These are phyloP conservation scores for Ogataea ramenticola DNA, from an alignment of 805 yeast genomes.

Conservation along the genomic window DNA sequence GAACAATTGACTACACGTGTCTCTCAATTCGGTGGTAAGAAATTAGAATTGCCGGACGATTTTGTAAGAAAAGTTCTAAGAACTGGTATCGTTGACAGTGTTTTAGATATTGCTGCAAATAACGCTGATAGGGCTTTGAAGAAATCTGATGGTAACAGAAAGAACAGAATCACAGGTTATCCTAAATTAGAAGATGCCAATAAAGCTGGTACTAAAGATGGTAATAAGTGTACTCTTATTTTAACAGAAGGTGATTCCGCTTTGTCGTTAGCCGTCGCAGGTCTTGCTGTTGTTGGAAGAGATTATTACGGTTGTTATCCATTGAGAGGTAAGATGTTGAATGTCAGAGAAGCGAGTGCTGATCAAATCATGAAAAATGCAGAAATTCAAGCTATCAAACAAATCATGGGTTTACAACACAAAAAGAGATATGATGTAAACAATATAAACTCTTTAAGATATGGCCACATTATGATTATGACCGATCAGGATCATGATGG, in stretches of 20 bases:
- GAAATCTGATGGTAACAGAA: slow-evolving; percentile 82
- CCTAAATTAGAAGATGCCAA: slow-evolving; percentile 93
- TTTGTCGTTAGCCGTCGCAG: slow-evolving; percentile 82
- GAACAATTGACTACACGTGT: slow-evolving; percentile 90
- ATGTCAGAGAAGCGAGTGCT: slow-evolving; percentile 95
- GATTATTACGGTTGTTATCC: slow-evolving; percentile 95
- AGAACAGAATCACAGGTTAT: slow-evolving; percentile 79
- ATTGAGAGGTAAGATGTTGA: slow-evolving; percentile 86
- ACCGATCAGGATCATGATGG: slow-evolving; percentile 99
- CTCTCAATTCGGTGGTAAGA: slow-evolving; percentile 81
- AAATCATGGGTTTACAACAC: slow-evolving; percentile 93
- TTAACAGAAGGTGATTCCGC: slow-evolving; percentile 98
- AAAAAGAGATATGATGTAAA: slow-evolving; percentile 63
- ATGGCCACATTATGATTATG: slow-evolving; percentile 98
- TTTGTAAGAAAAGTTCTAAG: slow-evolving; percentile 67
- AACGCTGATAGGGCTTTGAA: slow-evolving; percentile 84
- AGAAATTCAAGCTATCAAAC: slow-evolving; percentile 91
- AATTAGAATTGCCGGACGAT: slow-evolving; percentile 65
- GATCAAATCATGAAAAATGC: slow-evolving; percentile 90
- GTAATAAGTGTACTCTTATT: slow-evolving; percentile 85
- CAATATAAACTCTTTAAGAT: slow-evolving; percentile 67
- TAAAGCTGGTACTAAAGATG: slow-evolving; percentile 91
- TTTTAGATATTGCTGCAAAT: slow-evolving; percentile 75
- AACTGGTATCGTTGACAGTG: slow-evolving; percentile 65
- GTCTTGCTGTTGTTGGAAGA: slow-evolving; percentile 90